A percentile compares a stretch with the other conserved stretches of the same genome.
Evolutionary conservation across 106 monocot species (phyloP).

Genomic region (Dactylorhiza incarnata): DNA sequence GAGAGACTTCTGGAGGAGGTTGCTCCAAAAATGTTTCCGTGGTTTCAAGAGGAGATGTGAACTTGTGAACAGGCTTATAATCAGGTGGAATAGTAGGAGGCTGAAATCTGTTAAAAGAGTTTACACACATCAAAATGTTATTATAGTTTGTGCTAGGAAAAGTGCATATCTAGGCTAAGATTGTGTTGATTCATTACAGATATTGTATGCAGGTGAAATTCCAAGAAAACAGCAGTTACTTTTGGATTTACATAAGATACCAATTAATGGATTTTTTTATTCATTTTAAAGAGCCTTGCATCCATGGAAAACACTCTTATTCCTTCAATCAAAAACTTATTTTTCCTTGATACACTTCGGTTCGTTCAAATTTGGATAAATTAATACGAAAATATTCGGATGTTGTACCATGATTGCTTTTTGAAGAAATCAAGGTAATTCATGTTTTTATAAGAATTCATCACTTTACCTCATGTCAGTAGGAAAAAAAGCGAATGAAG

Average conservation of each 20-base stretch:
- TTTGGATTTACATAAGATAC: neutral
- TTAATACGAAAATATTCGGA: neutral
- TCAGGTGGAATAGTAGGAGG: constrained; percentile 69
- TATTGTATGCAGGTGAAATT: neutral
- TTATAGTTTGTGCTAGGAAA: constrained; percentile 1
- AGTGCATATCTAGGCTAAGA: neutral
- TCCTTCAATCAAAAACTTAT: neutral
- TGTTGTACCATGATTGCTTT: neutral
- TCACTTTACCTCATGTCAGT: neutral
- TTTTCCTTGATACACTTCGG: neutral
- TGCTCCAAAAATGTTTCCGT: constrained; percentile 25
- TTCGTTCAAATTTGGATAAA: neutral
- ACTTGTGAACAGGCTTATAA: constrained; percentile 70
- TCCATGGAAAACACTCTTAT: neutral
- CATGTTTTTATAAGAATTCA: neutral
- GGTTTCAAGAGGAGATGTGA: constrained; percentile 33
- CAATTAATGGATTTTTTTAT: neutral
- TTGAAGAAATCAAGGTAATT: neutral
- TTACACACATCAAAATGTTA: constrained; percentile 2
- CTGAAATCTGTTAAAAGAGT: constrained; percentile 47
- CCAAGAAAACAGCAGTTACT: neutral
- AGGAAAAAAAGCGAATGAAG: neutral
- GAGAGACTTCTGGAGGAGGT: constrained; percentile 68
- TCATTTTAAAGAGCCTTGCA: neutral
- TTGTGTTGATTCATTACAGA: neutral